Percentiles rank a stretch among this genome's conserved stretches.
These are phyloP conservation scores for Alisma plantagoaquatica DNA, from an alignment of 106 monocot genomes.

Conservation along the genomic window DNA sequence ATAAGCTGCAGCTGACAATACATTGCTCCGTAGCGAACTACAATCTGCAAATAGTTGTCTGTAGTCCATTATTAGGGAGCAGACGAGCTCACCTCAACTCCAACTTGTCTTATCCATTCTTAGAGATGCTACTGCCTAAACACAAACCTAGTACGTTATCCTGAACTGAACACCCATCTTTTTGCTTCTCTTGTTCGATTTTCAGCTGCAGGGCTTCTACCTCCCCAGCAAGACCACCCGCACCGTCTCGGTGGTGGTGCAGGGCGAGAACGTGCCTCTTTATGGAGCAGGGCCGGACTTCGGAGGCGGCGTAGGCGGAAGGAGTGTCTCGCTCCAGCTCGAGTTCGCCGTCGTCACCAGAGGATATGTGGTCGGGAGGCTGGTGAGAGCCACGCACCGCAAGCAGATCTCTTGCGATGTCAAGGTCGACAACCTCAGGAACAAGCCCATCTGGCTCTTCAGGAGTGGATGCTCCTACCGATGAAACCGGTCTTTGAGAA, in stretches of 20 bases:
- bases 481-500: too few relatives aligned
- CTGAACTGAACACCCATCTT: too few relatives aligned
- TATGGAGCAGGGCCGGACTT: neutral
- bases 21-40: too few relatives aligned
- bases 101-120: too few relatives aligned
- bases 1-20: too few relatives aligned
- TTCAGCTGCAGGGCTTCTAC: slow-evolving; percentile 3
- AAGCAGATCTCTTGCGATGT: slow-evolving; percentile 1
- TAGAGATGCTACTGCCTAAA: too few relatives aligned
- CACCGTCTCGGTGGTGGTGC: neutral
- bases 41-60: too few relatives aligned
- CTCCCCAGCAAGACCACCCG: neutral
- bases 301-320: neutral
- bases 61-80: too few relatives aligned
- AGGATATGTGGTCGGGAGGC: neutral
- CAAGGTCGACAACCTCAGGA: neutral
- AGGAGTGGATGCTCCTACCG: slow-evolving; percentile 1
- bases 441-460: neutral
- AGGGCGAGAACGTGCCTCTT: slow-evolving; percentile 3
- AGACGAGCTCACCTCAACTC: too few relatives aligned
- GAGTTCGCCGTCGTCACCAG: neutral
- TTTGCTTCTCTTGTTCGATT: too few relatives aligned
- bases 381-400: neutral
- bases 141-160: too few relatives aligned
- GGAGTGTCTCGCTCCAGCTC: neutral